A percentile compares a stretch with the other conserved stretches of the same genome.
Conservation (phyloP, 2,329 filamentous ascomycete species). For the Acarospora socialis region DNA sequence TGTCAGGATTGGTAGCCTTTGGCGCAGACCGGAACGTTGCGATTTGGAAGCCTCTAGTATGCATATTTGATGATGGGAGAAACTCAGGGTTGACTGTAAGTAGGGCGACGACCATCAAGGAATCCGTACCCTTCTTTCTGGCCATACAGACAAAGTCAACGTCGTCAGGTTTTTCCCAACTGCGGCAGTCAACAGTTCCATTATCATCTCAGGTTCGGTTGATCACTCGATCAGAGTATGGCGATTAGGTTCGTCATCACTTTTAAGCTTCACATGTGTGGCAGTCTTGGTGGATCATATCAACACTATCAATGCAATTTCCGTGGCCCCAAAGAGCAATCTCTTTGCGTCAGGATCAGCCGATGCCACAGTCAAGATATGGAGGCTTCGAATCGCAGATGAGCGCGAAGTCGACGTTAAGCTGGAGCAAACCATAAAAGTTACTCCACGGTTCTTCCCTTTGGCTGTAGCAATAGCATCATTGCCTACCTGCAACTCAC, state of each 20-base stretch:
- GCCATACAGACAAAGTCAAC: constrained; percentile 69
- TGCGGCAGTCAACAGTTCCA: constrained; percentile 32
- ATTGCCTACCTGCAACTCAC: constrained; percentile 39
- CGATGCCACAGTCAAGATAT: constrained; percentile 49
- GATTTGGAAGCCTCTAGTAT: constrained; percentile 52
- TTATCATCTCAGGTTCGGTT: constrained; percentile 66
- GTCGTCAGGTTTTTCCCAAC: constrained; percentile 62
- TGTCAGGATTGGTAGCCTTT: constrained; percentile 62
- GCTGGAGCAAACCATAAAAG: constrained; percentile 56
- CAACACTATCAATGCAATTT: constrained; percentile 56
- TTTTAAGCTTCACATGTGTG: constrained; percentile 25
- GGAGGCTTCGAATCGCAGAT: constrained; percentile 41
- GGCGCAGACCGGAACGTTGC: constrained; percentile 82
- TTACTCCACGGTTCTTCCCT: constrained; percentile 69
- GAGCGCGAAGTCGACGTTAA: constrained; percentile 23
- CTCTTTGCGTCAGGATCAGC: constrained; percentile 47
- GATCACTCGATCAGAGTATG: constrained; percentile 63
- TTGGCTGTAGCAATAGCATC: constrained; percentile 56
- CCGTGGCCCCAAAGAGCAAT: constrained; percentile 27
- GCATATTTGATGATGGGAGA: constrained; percentile 3
- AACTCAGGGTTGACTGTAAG: constrained; percentile 2
- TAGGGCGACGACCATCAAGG: constrained; percentile 32
- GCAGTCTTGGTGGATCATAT: constrained; percentile 50
- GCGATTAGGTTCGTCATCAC: constrained; percentile 22
- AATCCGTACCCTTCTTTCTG: constrained; percentile 51